A percentile compares a stretch with the other conserved stretches of the same genome.
Evolutionary conservation across 2,329 filamentous ascomycete species (phyloP).

Genomic region (Fusarium anguioides): DNA sequence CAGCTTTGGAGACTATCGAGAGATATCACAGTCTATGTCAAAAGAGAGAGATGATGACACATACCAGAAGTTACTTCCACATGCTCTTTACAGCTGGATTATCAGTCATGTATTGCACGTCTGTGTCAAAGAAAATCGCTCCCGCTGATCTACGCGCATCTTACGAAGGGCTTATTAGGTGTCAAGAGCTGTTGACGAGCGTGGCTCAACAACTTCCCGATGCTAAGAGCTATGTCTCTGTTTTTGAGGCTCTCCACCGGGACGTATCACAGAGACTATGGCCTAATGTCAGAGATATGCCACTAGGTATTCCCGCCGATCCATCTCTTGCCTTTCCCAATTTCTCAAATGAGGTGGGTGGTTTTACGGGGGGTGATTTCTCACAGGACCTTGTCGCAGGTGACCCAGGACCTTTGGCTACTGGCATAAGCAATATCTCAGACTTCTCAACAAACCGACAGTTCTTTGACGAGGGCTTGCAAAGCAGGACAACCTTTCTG

Average conservation of each 20-base stretch:
- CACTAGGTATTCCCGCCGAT: background rate
- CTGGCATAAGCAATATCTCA: background rate
- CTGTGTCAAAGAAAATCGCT: constrained; percentile 19
- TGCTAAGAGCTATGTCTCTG: constrained; percentile 29
- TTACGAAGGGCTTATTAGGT: background rate
- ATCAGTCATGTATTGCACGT: constrained; percentile 49
- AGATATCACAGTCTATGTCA: constrained; percentile 53
- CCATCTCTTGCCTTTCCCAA: background rate
- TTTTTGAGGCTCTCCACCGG: constrained; percentile 27
- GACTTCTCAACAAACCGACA: background rate
- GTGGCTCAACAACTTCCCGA: constrained; percentile 30
- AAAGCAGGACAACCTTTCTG: rapidly evolving
- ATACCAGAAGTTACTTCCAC: constrained; percentile 61
- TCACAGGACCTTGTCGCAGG: rapidly evolving
- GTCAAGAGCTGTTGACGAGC: background rate
- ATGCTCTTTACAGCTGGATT: constrained; percentile 59
- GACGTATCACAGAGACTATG: constrained; percentile 21
- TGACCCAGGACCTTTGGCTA: background rate
- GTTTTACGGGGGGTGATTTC: background rate
- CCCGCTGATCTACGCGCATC: constrained; percentile 4
- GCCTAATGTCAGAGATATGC: background rate
- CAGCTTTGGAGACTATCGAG: constrained; percentile 52
- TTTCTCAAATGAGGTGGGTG: background rate
- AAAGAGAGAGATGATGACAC: constrained; percentile 50
- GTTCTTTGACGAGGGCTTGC: background rate